Evolutionary conservation across 805 yeast species (phyloP), one percentile per base, ranked within the genome.

Genomic region (Candida taoyuanica): DNA sequence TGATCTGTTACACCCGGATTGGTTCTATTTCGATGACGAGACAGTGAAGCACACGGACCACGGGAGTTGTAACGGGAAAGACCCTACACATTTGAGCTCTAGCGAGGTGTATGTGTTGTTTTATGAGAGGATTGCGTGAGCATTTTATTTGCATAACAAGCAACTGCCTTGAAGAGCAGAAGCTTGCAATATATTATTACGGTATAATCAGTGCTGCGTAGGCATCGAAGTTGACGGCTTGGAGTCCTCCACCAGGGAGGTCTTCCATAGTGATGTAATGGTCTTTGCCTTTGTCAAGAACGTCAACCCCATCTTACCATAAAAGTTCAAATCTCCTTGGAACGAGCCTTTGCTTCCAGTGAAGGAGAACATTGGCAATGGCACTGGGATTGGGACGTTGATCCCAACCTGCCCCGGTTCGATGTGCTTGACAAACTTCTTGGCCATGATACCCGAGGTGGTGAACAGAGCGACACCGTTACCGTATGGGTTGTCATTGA

Each of bases 1-100:
- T 41, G 60, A 56, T 33, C 40, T 64, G 30, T 39, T 48, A 1
- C 40, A 53, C 6, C 78, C 78, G 24, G 65, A 66, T 48, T 84
- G 93, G 93, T 78, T 81, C 45, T 72, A 72, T 44, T 84, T 84
- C 58, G 91, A 84, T 55, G 94, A 84, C 58, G 91, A 83, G 35
- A 64, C 62, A 30, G 73, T 73, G 28, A 65, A 70, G 51, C 68
- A 67, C 45, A 52, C 67, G 17, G 52, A 62, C 7, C 81, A 76
- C 48, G 81, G 76, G 24, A 67, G 67, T 50, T 47, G 62, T 14
- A 63, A 64, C 28, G 64, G 60, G 15, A 62, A 62, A 7, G 53
- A 63, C 13, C 57, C 55, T 4, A 57, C 60, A 12, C 54, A 49
- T 25, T 56, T 69, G 43, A 71, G 73, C 26, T 72, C 81, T 29